Evolutionary conservation across 495 filamentous ascomycete species (phyloP), one percentile per base, ranked within the genome.

Genomic region (Penicillium samsonianum): DNA sequence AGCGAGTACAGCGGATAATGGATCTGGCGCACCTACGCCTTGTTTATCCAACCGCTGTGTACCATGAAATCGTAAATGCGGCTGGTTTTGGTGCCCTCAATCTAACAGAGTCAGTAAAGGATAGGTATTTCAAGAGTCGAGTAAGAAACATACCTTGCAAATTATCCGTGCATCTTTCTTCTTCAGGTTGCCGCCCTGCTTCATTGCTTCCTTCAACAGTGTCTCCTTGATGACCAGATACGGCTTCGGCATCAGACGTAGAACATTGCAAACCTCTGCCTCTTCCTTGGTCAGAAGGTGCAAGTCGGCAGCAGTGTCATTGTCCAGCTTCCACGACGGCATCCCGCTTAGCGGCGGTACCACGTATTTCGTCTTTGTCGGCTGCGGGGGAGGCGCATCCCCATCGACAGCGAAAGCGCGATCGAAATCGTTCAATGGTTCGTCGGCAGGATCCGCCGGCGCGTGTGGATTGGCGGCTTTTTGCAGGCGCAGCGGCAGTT

Each of bases 51-150:
- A 9, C 94, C 94, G 42, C 84, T 87, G 65, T 91, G 87, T 30
- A 94, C 89, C 76, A 96, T 92, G 70, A 98, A 98, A 64, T 98
- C 94, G 68, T 91, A 96, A 43, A 98, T 84, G 60, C 88, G 83
- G 41, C 80, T 78, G 8, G 79, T 75, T 65, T 89, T 91, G 17
- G 81, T 81, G 25, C 74, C 73, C 71, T 90, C 86, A 59, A 90
- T 84, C 82, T 86, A 45, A 37, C 31, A 22, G 23, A 23, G 10
- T 53, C 12, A 23, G 61, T 62, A 52, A 69, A 60, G 47, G 22
- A 33, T 5, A 5, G 5, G 17, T 23, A 33, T 14, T 31, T 3
- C n/a, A 19, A 28, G 40, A 43, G 22, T 8, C 23, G 12, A 22
- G 41, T 40, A 30, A 28, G 40, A 11, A n/a, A 71, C 72, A 60